A percentile compares a stretch with the other conserved stretches of the same genome.
Evolutionary conservation across 2,329 filamentous ascomycete genomes (phyloP).

Genomic region (Hypoxylon sp.): DNA sequence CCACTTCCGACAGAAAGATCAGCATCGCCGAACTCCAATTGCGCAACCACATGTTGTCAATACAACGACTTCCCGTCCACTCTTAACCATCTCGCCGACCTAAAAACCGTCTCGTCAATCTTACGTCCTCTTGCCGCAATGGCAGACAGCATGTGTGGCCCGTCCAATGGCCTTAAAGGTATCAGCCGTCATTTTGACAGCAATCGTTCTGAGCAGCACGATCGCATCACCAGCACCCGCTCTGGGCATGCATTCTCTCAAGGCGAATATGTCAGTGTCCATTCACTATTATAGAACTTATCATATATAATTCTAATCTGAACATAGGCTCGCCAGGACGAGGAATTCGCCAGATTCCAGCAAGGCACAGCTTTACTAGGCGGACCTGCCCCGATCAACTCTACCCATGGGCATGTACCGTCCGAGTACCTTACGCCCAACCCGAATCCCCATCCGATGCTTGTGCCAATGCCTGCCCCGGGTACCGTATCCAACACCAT

Average conservation of each 20-base stretch:
- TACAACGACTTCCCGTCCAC: neutral
- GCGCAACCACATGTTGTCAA: neutral
- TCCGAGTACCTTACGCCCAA: neutral
- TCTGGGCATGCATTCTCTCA: neutral
- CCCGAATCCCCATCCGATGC: neutral
- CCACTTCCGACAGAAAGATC: conserved; percentile 1
- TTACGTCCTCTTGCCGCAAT: conserved; percentile 48
- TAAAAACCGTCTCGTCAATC: neutral
- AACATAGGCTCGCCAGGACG: neutral
- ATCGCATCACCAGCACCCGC: conserved; percentile 58
- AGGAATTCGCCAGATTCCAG: neutral
- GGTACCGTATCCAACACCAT: neutral
- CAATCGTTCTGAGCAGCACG: conserved; percentile 80
- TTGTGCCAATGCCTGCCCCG: neutral
- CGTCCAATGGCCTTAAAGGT: conserved; percentile 81
- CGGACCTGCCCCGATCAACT: neutral
- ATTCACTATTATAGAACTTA: neutral
- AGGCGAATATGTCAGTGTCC: neutral
- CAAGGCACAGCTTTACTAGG: neutral
- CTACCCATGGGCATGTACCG: neutral
- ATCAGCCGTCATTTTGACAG: conserved; percentile 78
- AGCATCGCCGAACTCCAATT: neutral
- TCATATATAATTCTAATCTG: neutral
- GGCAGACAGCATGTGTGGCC: conserved; percentile 71
- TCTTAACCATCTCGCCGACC: neutral